Conservation (phyloP, 768 basidiomycete genomes). For the Cantharellus cinnabarinus region DNA sequence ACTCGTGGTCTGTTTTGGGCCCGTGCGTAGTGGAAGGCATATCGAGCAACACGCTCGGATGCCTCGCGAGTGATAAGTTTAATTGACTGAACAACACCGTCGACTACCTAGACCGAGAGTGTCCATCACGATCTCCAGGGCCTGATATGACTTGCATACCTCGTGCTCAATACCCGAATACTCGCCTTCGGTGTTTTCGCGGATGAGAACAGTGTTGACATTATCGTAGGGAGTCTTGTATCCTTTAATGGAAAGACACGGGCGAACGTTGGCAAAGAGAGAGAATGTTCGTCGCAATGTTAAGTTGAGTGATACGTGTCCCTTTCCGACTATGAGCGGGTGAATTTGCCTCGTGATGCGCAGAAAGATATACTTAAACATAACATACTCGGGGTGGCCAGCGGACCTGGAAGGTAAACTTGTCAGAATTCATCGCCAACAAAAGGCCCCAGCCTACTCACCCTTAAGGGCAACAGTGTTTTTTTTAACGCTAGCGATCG, state of each 20-base stretch:
- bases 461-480: slow-evolving; percentile 98
- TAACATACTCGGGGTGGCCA: slow-evolving; percentile 85
- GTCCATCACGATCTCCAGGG: not conserved
- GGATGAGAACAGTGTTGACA: slow-evolving; percentile 93
- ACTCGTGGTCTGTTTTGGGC: slow-evolving; percentile 73
- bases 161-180: slow-evolving; percentile 99
- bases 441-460: slow-evolving; percentile 15
- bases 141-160: slow-evolving; percentile 23
- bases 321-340: slow-evolving; percentile 64
- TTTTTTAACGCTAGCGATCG: slow-evolving; percentile 80
- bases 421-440: not conserved
- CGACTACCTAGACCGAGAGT: slow-evolving; percentile 40
- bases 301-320: slow-evolving; percentile 93
- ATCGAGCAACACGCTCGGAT: slow-evolving; percentile 93
- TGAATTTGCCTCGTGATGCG: slow-evolving; percentile 9
- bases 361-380: not conserved
- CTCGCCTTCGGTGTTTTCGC: slow-evolving; percentile 99
- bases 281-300: slow-evolving; percentile 94
- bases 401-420: slow-evolving; percentile 37
- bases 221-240: slow-evolving; percentile 98
- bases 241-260: slow-evolving; percentile 86
- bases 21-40: slow-evolving; percentile 96
- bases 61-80: slow-evolving; percentile 99
- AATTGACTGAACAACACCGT: slow-evolving; percentile 98
- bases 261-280: slow-evolving; percentile 95